Evolutionary conservation across 2,329 filamentous ascomycete species (phyloP), one percentile per base, ranked within the genome.

Genomic region (Taxawa tesnikishii): DNA sequence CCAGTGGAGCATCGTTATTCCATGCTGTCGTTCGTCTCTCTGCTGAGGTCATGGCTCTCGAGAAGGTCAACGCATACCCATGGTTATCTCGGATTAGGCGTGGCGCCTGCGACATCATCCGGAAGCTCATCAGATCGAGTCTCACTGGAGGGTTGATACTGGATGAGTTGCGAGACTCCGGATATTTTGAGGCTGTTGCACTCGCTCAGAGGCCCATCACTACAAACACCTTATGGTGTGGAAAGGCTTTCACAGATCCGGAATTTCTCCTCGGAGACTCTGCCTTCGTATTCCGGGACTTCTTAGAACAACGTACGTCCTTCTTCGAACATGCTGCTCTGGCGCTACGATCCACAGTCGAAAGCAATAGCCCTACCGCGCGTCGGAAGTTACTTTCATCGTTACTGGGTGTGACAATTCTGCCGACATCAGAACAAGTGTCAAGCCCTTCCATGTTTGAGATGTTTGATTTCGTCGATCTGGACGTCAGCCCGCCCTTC

Each of bases 391-490:
- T 66, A 10, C 56, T 75, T 19, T 67, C 67, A 3, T 63, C 83
- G 1, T 62, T 96, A n/a, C 73, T 87, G 26, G 90, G 90, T 4
- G 75, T 79, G 26, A 74, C 83, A 6, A 65, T 72, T 8, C 62
- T 75, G 12, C 70, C 79, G 10, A 73, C 73, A 37, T 77, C 79
- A 29, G 72, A 82, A 33, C 63, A 74, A 4, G 62, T 80, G 23
- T 60, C 65, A 16, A 80, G 84, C 36, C 70, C 79, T 1, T 85
- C 81, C 3, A 70, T 96, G 5, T 94, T 96, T 48, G 85, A 94
- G 42, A 68, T 96, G 14, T 90, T 93, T 46, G 90, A 98, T 56
- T 96, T 96, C 47, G 70, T 90, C 51, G 76, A 82, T 38, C 55
- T 79, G 8, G 66, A 72, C 29, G 63, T 76, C 24, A 55, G 59